phyloP scores from a whole-genome alignment of 768 basidiomycete species.

The Harrya chromipes region DNA sequence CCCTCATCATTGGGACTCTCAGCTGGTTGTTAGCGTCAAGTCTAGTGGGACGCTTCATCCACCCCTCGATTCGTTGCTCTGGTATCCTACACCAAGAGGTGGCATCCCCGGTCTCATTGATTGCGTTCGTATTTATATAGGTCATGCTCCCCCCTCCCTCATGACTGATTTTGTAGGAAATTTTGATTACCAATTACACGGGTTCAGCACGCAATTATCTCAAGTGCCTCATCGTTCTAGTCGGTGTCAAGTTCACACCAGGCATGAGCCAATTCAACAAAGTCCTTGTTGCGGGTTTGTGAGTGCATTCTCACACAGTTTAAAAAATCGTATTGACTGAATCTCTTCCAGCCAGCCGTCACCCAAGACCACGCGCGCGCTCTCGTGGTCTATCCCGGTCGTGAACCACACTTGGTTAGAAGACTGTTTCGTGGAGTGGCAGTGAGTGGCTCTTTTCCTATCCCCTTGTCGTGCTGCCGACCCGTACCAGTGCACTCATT shows the following conservation, averaged over 20 bases:
- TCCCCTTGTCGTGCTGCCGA: background rate
- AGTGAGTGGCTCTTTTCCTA: conserved; percentile 13
- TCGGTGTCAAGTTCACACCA: conserved; percentile 81
- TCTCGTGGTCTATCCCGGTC: conserved; percentile 78
- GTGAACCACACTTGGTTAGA: conserved; percentile 93
- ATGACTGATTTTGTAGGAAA: conserved; percentile 43
- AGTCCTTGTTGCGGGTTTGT: conserved; percentile 83
- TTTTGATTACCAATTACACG: conserved; percentile 87
- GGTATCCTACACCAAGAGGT: conserved; percentile 74
- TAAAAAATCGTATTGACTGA: background rate
- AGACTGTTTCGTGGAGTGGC: conserved; percentile 84
- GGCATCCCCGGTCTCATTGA: conserved; percentile 55
- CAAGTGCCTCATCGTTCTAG: conserved; percentile 70
- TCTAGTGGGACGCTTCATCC: conserved; percentile 55
- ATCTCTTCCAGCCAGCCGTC: conserved; percentile 32
- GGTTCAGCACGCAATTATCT: conserved; percentile 86
- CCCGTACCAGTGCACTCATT: conserved; percentile 42
- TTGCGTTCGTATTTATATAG: conserved; percentile 47
- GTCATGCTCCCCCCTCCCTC: background rate
- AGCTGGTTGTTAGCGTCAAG: conserved; percentile 80
- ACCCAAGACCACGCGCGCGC: conserved; percentile 69
- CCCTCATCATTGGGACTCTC: conserved; percentile 61
- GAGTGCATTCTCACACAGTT: conserved; percentile 28
- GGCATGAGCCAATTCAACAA: conserved; percentile 78
- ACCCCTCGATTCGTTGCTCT: conserved; percentile 74